Conservation (phyloP, 345 rosid genomes). For the Corchorus capsularis region DNA sequence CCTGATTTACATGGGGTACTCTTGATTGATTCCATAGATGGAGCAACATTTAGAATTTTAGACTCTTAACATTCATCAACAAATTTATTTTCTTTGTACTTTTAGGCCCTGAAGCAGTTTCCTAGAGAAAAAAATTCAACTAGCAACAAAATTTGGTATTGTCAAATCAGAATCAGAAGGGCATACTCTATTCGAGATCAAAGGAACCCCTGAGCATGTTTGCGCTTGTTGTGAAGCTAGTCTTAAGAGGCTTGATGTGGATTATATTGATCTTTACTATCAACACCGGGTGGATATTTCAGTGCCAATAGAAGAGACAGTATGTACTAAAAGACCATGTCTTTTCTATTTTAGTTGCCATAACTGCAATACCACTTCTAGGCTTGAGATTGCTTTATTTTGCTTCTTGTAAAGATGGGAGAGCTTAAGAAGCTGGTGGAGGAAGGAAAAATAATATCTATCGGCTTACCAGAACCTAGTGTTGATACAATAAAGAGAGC, state of each 20-base stretch:
- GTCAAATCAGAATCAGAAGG: background rate
- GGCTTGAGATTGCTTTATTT: too few species aligned
- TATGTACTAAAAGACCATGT: constrained; percentile 21
- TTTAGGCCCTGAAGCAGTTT: constrained; percentile 54
- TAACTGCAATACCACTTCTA: background rate
- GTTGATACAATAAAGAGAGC: constrained; percentile 42
- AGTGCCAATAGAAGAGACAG: constrained; percentile 52
- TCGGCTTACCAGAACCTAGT: constrained; percentile 50
- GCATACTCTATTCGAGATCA: constrained; percentile 20
- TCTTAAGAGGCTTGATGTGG: constrained; percentile 43
- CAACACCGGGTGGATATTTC: constrained; percentile 50
- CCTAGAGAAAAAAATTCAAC: constrained; percentile 49
- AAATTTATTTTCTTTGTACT: background rate
- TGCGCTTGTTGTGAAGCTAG: constrained; percentile 55
- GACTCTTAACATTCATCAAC: too few species aligned
- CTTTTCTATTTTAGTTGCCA: background rate
- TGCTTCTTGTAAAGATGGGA: constrained; percentile 20
- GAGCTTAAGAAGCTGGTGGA: constrained; percentile 43
- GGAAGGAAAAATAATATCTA: constrained; percentile 47
- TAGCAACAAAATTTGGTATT: constrained; percentile 54
- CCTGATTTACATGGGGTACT: too few species aligned
- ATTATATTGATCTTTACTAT: constrained; percentile 51
- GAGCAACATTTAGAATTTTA: too few species aligned
- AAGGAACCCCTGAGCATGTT: constrained; percentile 44
- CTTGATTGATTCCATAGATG: too few species aligned